phyloP scores from a whole-genome alignment of 139 green algal species.

The Closterium sp. region DNA sequence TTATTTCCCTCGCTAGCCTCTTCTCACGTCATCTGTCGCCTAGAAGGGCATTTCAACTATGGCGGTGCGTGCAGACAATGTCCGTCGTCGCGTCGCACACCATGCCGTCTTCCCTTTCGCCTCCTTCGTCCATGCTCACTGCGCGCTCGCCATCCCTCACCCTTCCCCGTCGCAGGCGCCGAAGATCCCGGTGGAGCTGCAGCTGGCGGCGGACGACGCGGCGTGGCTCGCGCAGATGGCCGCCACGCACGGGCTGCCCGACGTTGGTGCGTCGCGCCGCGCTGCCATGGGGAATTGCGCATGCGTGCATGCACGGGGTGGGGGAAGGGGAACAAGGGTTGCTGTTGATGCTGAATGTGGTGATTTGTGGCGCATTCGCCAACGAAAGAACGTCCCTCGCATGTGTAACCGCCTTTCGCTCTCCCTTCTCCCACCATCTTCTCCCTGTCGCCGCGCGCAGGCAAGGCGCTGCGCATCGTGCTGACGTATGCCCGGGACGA shows the following conservation, averaged over 20 bases:
- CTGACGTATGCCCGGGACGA: conserved; percentile 2
- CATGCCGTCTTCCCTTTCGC: neutral
- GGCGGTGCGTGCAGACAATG: neutral
- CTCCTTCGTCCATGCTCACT: neutral
- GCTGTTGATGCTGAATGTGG: neutral
- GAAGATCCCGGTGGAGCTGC: conserved; percentile 8
- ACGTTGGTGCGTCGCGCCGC: neutral
- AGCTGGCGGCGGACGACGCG: neutral
- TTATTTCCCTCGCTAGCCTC: too few species aligned
- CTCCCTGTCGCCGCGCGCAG: too few species aligned
- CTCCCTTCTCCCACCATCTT: too few species aligned
- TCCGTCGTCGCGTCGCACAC: neutral
- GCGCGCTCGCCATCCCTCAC: neutral
- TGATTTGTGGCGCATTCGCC: too few species aligned
- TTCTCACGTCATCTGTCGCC: too few species aligned
- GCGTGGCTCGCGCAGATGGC: neutral
- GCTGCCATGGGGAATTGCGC: neutral
- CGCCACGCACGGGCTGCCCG: neutral
- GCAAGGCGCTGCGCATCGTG: conserved; percentile 4
- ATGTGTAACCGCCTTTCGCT: too few species aligned
- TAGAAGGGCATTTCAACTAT: neutral
- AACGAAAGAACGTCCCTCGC: neutral
- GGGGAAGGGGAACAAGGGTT: neutral
- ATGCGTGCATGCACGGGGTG: neutral
- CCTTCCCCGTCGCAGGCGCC: neutral